Conservation (phyloP, 768 basidiomycete genomes). For the Multifurca ochricompacta region DNA sequence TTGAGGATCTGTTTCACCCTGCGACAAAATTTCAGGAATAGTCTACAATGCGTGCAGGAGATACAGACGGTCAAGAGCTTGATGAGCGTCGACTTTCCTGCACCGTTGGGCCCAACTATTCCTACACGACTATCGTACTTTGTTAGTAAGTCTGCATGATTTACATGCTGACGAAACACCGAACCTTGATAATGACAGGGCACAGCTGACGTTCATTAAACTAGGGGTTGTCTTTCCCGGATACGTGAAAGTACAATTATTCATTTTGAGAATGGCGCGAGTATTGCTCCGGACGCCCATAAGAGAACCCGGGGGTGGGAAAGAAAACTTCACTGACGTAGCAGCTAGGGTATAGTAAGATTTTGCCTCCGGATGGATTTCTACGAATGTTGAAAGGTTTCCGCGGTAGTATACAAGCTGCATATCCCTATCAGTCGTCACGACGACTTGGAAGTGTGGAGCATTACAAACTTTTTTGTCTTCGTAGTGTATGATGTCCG, state of each 20-base stretch:
- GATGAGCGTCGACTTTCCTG: constrained; percentile 93
- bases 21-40: constrained; percentile 2
- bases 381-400: constrained; percentile 86
- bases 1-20: constrained; percentile 91
- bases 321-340: constrained; percentile 88
- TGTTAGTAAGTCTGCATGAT: constrained; percentile 24
- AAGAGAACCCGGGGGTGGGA: constrained; percentile 91
- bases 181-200: constrained; percentile 84
- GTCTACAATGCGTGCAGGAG: background rate
- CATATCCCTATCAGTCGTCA: background rate
- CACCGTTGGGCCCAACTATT: constrained; percentile 88
- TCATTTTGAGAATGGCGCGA: constrained; percentile 89
- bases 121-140: constrained; percentile 66
- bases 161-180: background rate
- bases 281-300: constrained; percentile 98
- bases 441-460: constrained; percentile 17
- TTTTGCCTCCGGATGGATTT: constrained; percentile 84
- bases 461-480: constrained; percentile 61
- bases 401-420: constrained; percentile 91
- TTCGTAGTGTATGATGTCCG: constrained; percentile 97
- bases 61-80: constrained; percentile 76
- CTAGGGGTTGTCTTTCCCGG: constrained; percentile 76
- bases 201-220: constrained; percentile 82
- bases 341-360: constrained; percentile 96
- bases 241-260: constrained; percentile 90